A percentile compares a stretch with the other conserved stretches of the same genome.
Evolutionary conservation across 2,329 filamentous ascomycete species (phyloP).

Genomic region (Colletotrichum destructivum): DNA sequence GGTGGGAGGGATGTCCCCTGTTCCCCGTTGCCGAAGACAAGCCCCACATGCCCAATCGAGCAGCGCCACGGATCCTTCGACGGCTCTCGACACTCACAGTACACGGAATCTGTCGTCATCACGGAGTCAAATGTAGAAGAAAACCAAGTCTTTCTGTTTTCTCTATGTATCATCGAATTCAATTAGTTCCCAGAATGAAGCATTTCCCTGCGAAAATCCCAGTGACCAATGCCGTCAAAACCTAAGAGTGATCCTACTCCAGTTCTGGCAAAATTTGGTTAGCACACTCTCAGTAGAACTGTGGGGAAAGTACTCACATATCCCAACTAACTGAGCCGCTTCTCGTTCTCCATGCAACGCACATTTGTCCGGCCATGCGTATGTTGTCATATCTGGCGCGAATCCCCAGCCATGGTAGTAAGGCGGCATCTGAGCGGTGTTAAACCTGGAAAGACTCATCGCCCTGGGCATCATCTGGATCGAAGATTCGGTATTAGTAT

Average conservation of each 20-base stretch:
- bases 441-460: slow-evolving; percentile 22
- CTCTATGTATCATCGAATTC: neutral
- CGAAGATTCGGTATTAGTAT: slow-evolving; percentile 38
- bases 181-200: neutral
- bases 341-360: slow-evolving; percentile 26
- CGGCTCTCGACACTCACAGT: neutral
- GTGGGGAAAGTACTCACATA: slow-evolving; percentile 16
- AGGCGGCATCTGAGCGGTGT: slow-evolving; percentile 8
- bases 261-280: neutral
- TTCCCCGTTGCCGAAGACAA: neutral
- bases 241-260: neutral
- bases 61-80: slow-evolving; percentile 8
- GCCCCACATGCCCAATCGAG: slow-evolving; percentile 4
- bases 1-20: slow-evolving; percentile 15
- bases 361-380: slow-evolving; percentile 26
- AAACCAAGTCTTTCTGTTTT: neutral
- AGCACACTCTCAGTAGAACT: neutral
- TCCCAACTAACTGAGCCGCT: slow-evolving; percentile 19
- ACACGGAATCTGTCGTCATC: neutral
- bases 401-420: slow-evolving; percentile 32
- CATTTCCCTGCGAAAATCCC: neutral
- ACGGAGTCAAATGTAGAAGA: neutral
- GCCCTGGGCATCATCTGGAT: slow-evolving; percentile 29
- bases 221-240: neutral
- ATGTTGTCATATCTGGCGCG: neutral